Evolutionary conservation across 768 basidiomycete genomes (phyloP), one percentile per base, ranked within the genome.

Genomic region (Lentinus brumalis): DNA sequence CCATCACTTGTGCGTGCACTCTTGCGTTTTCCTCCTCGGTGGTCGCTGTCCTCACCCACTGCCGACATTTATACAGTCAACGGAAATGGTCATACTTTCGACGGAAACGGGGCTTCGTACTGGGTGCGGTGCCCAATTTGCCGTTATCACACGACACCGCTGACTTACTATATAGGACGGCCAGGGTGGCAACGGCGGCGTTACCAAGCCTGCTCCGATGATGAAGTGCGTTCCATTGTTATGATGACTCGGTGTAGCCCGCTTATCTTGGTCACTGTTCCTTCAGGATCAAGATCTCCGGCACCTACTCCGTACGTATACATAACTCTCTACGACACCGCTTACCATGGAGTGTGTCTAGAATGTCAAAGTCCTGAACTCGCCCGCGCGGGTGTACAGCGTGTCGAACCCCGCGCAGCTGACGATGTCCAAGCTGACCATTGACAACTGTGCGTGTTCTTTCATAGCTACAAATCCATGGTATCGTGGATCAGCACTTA

Each of bases 371-470:
- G 71, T 78, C 9, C 46, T 76, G 31, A 81, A 82, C 66, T 73
- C 77, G 5, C 81, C 82, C 11, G 66, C 66, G 18, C 74, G 71
- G 5, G 62, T 61, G 46, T 73, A 76, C 64, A 52, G 73, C 35
- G 61, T 79, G 44, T 59, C 47, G 18, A 75, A 74, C 66, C 31
- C 56, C n/a, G 65, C 57, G 16, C 52, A 57, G 16, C 46, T 60
- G 40, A 68, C 77, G 12, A 81, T 89, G 69, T 76, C 78, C 1
- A 69, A 73, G 41, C 69, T 83, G 31, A 78, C 68, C 16, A 78
- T 89, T 57, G 85, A 88, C 61, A 76, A 88, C 62, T 84, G 86
- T 87, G 50, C 63, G 81, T 67, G 5, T n/a, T 30, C 12, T 14
- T 10, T 4, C 16, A 45, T 45, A 12, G 14, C 5, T 5, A 45